These are phyloP conservation scores for Skeletonema costatum DNA, from an alignment of 108 stramenopile genomes.

Conservation along the genomic window DNA sequence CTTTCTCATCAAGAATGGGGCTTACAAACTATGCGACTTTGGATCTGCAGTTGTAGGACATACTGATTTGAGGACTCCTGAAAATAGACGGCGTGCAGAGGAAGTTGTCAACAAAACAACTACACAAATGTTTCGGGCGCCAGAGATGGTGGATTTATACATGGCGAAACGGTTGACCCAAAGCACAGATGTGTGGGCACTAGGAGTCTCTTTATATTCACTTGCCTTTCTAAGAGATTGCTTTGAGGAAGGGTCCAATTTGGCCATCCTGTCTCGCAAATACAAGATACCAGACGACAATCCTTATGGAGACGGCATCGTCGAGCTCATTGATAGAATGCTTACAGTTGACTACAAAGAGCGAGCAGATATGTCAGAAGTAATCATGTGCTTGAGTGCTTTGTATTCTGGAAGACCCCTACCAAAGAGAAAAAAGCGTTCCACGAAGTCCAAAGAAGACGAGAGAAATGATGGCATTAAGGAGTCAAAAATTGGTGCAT, in stretches of 20 bases:
- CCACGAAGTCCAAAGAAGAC: constrained; percentile 31
- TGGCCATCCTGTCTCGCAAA: constrained; percentile 89
- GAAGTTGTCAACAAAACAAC: constrained; percentile 92
- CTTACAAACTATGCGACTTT: constrained; percentile 94
- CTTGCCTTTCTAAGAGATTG: constrained; percentile 86
- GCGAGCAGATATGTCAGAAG: constrained; percentile 87
- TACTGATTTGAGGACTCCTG: constrained; percentile 74
- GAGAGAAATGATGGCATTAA: constrained; percentile 30
- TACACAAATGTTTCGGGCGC: constrained; percentile 96
- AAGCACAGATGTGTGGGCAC: constrained; percentile 94
- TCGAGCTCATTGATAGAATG: constrained; percentile 89
- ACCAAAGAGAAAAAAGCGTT: constrained; percentile 66
- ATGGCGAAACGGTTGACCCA: constrained; percentile 86
- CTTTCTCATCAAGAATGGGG: constrained; percentile 88
- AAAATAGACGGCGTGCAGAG: constrained; percentile 77
- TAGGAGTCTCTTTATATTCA: constrained; percentile 92
- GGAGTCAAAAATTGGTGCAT: constrained; percentile 57
- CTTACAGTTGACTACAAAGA: constrained; percentile 76
- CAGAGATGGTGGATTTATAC: constrained; percentile 97
- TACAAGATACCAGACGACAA: constrained; percentile 87
- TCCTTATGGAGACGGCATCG: constrained; percentile 77
- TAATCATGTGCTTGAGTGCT: constrained; percentile 82
- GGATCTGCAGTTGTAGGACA: constrained; percentile 88
- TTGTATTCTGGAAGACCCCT: constrained; percentile 77
- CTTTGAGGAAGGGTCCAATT: constrained; percentile 91